Base-by-base conservation (phyloP, 495 filamentous ascomycete species). In the Penicillium longicatenatum region DNA sequence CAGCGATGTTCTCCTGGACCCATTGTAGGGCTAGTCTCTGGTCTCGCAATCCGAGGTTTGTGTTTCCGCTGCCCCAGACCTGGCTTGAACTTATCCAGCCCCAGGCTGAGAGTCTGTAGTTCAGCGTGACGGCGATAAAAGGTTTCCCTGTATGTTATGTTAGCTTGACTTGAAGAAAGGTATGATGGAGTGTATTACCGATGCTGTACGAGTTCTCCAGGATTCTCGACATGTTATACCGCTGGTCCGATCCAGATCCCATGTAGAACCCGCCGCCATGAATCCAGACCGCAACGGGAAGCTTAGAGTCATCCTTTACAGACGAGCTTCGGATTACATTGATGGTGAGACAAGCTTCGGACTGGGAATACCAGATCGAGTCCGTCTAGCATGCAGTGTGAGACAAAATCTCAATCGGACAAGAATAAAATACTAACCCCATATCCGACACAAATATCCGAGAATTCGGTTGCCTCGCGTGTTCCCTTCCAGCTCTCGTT, bases 21-120 rank as follows among this genome's bases (percentile, higher is more conserved):
- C 85, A 89, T 21, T 84, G 78, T 33, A 89, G 65, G 0, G 82
- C 84, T n/a, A 86, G 65, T 19, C 84, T 70, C 58, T 87, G 84
- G 58, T 87, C 85, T 30, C 76, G 65, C 7, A 86, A 69, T 20
- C 82, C 84, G 12, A 86, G 66, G 56, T 88, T 88, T 9, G 80
- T 76, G 48, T 77, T 73, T 0, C 84, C 83, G 11, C 61, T 74
- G 2, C 54, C 62, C 11, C 29, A 58, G 42, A 75, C 60, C 43
- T 75, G 62, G 17, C 59, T 68, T 0, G 68, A 70, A 41, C 62
- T 61, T 8, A 87, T 57, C 62, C 86, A 79, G 12, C 84, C 84
- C 73, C 76, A 86, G 31, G 73, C 75, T 3, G 68, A 72, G 8
- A 86, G 73, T 43, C 85, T 74, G 63, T 88, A 88, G 55, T 84